Conservation (phyloP, 495 filamentous ascomycete genomes). For the Tricharina praecox region DNA sequence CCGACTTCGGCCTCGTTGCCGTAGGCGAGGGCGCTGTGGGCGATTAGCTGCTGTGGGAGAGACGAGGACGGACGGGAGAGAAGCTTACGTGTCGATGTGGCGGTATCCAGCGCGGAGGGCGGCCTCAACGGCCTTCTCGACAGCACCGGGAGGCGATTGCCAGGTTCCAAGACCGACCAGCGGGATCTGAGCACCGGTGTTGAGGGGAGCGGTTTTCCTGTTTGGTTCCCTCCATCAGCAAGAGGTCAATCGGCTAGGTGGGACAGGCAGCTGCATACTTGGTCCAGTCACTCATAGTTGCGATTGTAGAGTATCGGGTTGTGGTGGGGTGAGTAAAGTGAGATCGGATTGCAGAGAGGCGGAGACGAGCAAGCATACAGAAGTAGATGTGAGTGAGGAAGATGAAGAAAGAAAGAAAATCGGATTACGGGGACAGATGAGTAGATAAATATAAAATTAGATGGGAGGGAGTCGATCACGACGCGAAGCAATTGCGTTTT, state of each 20-base stretch:
- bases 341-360: not conserved
- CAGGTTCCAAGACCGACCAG: conserved; percentile 53
- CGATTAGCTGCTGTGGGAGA: conserved; percentile 28
- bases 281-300: conserved; percentile 7
- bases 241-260: not conserved
- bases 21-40: conserved; percentile 63
- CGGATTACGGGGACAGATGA: too few species aligned
- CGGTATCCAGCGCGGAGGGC: conserved; percentile 58
- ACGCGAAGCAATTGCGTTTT: too few species aligned
- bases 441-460: too few species aligned
- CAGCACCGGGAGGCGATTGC: conserved; percentile 49
- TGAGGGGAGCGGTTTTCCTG: conserved; percentile 52
- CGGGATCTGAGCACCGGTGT: conserved; percentile 64
- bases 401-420: too few species aligned
- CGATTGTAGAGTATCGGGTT: not conserved
- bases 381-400: not conserved
- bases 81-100: conserved; percentile 45
- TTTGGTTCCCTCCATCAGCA: not conserved
- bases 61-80: not conserved
- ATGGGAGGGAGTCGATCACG: too few species aligned
- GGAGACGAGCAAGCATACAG: not conserved
- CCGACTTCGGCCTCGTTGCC: conserved; percentile 75
- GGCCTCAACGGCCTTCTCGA: conserved; percentile 52
- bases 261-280: not conserved
- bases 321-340: not conserved